Base-by-base conservation (phyloP, 495 filamentous ascomycete genomes). In the Aspergillus steynii region DNA sequence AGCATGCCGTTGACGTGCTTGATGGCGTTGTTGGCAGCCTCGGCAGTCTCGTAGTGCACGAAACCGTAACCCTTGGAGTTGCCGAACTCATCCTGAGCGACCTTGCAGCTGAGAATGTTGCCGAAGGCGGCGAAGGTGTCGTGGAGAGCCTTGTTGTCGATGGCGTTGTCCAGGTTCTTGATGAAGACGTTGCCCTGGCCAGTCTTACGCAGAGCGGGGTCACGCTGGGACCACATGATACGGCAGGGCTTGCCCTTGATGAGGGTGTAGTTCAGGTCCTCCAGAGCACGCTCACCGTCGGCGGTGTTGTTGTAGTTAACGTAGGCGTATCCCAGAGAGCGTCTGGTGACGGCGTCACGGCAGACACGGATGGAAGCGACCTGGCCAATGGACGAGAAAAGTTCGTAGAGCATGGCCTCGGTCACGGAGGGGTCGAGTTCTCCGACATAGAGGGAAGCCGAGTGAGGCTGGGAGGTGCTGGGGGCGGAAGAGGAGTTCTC, bases 161-260 rank as follows among this genome's bases (percentile, higher is more conserved):
- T 99, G 71, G 93, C 96, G 67, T 85, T 87, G 74, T 99, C 95
- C 63, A 99, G 82, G 82, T 99, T 99, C 87, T 99, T 99, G 87
- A 99, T 99, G 85, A 99, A 99, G 68, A 99, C 93, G 73, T 99
- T 99, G 73, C 95, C 95, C 79, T 97, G 93, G 65, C 95, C 95
- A 68, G 93, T 99, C 88, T 99, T 99, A 81, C 95, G 95, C 70
- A 98, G 85, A 74, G 94, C 95, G 65, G 95, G 95, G 79, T 99
- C 95, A 79, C 95, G 95, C 85, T 99, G 95, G 61, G 96, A 98
- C 95, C 95, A 99, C 95, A 99, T 99, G 85, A 99, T 99, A 77
- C 95, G 95, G 88, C 96, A 98, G 37, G 95, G 94, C 74, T 91
- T 92, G 69, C 92, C 92, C 86, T 98, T 98, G 84, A 99, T 98